Evolutionary conservation across 2,329 filamentous ascomycete species (phyloP).

Genomic region (Karstenula rhodostoma): DNA sequence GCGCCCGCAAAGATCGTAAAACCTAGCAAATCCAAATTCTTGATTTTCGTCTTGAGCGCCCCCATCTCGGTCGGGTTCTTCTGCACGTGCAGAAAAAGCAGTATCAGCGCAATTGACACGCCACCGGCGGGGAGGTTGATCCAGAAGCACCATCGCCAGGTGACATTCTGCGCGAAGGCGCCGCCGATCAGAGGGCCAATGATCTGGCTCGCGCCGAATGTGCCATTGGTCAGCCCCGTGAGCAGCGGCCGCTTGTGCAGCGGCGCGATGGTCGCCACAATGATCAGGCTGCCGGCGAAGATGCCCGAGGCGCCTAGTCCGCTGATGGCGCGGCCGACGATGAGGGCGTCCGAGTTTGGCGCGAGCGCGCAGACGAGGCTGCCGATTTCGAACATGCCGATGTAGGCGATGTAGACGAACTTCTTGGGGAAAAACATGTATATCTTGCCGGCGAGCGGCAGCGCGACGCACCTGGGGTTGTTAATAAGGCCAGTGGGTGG

Average conservation of each 20-base stretch:
- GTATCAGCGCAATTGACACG: neutral
- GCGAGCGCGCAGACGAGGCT: constrained; percentile 60
- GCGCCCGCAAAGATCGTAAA: constrained; percentile 47
- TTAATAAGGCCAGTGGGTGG: neutral
- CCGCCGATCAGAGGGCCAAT: constrained; percentile 49
- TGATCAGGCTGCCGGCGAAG: constrained; percentile 29
- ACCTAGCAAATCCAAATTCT: constrained; percentile 51
- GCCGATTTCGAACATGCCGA: constrained; percentile 62
- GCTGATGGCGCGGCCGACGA: constrained; percentile 51
- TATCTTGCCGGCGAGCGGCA: constrained; percentile 21
- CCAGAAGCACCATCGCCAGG: constrained; percentile 52
- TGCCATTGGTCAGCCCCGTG: constrained; percentile 2
- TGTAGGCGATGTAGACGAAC: constrained; percentile 18
- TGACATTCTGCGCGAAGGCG: constrained; percentile 44
- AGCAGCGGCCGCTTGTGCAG: constrained; percentile 15
- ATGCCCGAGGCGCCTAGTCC: constrained; percentile 50
- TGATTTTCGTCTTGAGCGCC: constrained; percentile 28
- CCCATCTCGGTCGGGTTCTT: neutral
- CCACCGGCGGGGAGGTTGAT: constrained; percentile 32
- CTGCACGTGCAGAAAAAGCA: constrained; percentile 47
- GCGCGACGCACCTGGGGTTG: constrained; percentile 3
- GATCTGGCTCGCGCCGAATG: constrained; percentile 18
- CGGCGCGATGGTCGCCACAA: constrained; percentile 18
- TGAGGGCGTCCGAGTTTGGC: constrained; percentile 44
- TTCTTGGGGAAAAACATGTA: constrained; percentile 28